Evolutionary conservation across 164 flowering plant species (phyloP).

Genomic region (Paratinospora sagittata): DNA sequence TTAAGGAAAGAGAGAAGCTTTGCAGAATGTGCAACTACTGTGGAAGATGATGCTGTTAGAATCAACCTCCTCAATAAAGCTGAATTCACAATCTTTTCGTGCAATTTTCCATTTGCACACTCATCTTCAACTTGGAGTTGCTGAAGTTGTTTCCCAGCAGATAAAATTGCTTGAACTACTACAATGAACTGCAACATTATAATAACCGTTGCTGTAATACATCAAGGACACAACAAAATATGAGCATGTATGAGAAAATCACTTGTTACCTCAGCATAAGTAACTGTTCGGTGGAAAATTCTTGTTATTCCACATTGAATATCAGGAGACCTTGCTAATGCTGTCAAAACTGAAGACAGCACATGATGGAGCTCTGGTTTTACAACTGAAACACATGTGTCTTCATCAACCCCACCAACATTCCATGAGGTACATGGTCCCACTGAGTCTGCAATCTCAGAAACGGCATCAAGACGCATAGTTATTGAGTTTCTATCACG

Average conservation of each 20-base stretch:
- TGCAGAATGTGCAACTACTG: slow-evolving; percentile 44
- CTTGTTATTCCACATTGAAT: slow-evolving; percentile 90
- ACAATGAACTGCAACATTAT: slow-evolving; percentile 60
- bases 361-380: slow-evolving; percentile 37
- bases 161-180: slow-evolving; percentile 66
- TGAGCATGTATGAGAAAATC: slow-evolving; percentile 1
- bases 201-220: not conserved
- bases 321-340: slow-evolving; percentile 67
- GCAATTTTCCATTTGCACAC: slow-evolving; percentile 10
- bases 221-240: not conserved
- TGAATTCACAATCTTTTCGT: slow-evolving; percentile 35
- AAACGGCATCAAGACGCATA: slow-evolving; percentile 93
- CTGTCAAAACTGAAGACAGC: slow-evolving; percentile 60
- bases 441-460: slow-evolving; percentile 82
- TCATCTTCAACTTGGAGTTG: slow-evolving; percentile 47
- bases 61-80: slow-evolving; percentile 61
- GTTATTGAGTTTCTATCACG: slow-evolving; percentile 68
- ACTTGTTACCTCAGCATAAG: slow-evolving; percentile 66
- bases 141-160: slow-evolving; percentile 76
- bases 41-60: slow-evolving; percentile 61
- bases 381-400: slow-evolving; percentile 17
- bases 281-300: slow-evolving; percentile 79
- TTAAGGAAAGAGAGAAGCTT: slow-evolving; percentile 61
- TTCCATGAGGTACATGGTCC: slow-evolving; percentile 28
- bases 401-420: slow-evolving; percentile 25